A percentile compares a stretch with the other conserved stretches of the same genome.
phyloP scores from a whole-genome alignment of 2,329 filamentous ascomycete genomes.

The Botrytis tulipae region DNA sequence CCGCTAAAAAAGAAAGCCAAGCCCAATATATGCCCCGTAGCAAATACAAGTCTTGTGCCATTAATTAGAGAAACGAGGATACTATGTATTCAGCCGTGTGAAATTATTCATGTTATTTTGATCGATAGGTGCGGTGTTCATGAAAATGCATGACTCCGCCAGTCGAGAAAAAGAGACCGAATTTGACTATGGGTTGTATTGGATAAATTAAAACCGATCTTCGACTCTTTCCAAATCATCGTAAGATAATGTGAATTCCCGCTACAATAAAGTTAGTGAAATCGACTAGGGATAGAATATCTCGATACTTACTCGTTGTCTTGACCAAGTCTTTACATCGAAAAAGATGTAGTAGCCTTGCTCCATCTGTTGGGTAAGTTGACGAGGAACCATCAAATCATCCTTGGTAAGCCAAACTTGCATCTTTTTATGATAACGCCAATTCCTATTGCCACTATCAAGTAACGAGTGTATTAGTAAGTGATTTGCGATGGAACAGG shows the following conservation, averaged over 20 bases:
- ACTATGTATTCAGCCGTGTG: neutral
- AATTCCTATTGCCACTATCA: conserved; percentile 59
- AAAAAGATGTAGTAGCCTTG: conserved; percentile 67
- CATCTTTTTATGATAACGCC: conserved; percentile 67
- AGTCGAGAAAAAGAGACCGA: neutral
- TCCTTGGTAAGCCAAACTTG: conserved; percentile 68
- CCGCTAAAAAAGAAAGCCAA: conserved; percentile 27
- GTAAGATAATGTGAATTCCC: conserved; percentile 61
- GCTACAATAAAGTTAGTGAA: conserved; percentile 41
- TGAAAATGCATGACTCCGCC: neutral
- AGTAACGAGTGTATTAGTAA: conserved; percentile 18
- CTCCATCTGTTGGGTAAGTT: conserved; percentile 57
- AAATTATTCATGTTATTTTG: neutral
- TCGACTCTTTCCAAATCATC: conserved; percentile 55
- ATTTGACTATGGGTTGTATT: neutral
- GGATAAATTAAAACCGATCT: conserved; percentile 24
- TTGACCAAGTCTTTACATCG: conserved; percentile 60
- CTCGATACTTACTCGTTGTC: conserved; percentile 55
- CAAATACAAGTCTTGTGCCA: conserved; percentile 17
- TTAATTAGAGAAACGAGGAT: conserved; percentile 11
- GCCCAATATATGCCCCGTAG: conserved; percentile 22
- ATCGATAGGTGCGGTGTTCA: conserved; percentile 7
- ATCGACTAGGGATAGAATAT: neutral
- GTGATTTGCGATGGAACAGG: neutral
- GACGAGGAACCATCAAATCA: conserved; percentile 61